phyloP scores from a whole-genome alignment of 106 monocot genomes.

The Chionographis japonica region DNA sequence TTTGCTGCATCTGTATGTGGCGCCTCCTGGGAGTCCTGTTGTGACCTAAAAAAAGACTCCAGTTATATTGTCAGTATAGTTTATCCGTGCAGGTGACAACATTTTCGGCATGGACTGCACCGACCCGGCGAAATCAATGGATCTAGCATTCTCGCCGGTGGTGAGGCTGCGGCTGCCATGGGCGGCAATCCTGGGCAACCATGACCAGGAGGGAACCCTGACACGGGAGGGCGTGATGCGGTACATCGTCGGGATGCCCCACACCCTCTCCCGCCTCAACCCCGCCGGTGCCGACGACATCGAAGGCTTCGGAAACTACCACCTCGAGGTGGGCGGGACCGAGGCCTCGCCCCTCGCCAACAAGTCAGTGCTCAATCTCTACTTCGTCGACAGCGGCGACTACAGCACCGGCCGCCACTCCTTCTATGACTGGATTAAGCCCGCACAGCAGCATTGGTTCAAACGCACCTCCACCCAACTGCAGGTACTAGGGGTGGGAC shows the following conservation, averaged over 20 bases:
- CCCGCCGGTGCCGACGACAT: constrained; percentile 45
- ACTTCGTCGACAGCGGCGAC: constrained; percentile 92
- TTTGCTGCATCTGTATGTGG: no score
- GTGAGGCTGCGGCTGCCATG: constrained; percentile 68
- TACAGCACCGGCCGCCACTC: constrained; percentile 53
- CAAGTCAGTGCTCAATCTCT: constrained; percentile 84
- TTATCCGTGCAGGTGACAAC: constrained; percentile 65
- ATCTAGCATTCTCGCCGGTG: constrained; percentile 66
- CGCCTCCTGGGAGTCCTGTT: no score
- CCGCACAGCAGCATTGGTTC: constrained; percentile 91
- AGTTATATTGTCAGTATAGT: no score
- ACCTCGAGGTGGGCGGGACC: constrained; percentile 57
- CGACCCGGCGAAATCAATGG: constrained; percentile 59
- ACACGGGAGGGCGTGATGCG: constrained; percentile 73
- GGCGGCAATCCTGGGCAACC: constrained; percentile 93
- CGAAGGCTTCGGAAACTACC: constrained; percentile 91
- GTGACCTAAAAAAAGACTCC: no score
- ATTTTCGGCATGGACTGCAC: constrained; percentile 69
- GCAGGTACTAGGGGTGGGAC: no score
- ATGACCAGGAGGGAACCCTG: constrained; percentile 81
- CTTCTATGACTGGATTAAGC: constrained; percentile 84
- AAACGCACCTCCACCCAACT: constrained; percentile 50
- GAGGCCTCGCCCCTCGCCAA: constrained; percentile 45
- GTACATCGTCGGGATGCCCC: constrained; percentile 50
- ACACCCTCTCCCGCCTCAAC: constrained; percentile 64